Conservation (phyloP, 345 rosid species). For the Hibiscus trionum region DNA sequence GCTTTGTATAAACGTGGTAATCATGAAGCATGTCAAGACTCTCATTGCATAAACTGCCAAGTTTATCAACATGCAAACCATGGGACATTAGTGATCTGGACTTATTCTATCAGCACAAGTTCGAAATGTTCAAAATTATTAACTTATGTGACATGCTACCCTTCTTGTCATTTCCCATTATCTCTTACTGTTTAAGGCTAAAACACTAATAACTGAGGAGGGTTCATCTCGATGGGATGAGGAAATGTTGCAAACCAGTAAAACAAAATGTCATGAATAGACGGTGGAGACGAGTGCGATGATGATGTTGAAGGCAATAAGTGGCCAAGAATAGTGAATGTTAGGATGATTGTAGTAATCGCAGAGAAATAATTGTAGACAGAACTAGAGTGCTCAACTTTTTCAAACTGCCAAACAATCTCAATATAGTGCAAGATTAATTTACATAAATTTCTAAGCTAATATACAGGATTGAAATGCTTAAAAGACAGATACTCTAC, state of each 20-base stretch:
- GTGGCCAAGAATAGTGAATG: no score
- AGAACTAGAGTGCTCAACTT: no score
- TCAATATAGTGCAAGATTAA: no score
- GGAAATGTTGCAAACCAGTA: background rate
- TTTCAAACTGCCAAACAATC: no score
- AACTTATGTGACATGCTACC: background rate
- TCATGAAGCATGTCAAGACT: background rate
- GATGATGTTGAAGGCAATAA: no score
- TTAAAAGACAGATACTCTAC: conserved; percentile 18
- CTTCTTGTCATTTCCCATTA: background rate
- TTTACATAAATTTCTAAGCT: background rate
- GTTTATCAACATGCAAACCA: background rate
- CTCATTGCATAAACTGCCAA: background rate
- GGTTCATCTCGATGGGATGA: background rate
- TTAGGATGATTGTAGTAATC: no score
- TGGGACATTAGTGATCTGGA: background rate
- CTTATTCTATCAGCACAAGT: background rate
- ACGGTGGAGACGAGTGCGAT: background rate
- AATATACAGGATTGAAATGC: background rate
- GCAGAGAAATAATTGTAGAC: no score
- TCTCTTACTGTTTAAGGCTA: background rate
- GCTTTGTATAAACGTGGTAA: background rate
- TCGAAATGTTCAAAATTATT: background rate
- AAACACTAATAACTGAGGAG: background rate
- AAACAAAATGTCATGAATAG: background rate